Evolutionary conservation across 441 rosid genomes (phyloP), one percentile per base, ranked within the genome.

Genomic region (Pelargonium fulgidum): DNA sequence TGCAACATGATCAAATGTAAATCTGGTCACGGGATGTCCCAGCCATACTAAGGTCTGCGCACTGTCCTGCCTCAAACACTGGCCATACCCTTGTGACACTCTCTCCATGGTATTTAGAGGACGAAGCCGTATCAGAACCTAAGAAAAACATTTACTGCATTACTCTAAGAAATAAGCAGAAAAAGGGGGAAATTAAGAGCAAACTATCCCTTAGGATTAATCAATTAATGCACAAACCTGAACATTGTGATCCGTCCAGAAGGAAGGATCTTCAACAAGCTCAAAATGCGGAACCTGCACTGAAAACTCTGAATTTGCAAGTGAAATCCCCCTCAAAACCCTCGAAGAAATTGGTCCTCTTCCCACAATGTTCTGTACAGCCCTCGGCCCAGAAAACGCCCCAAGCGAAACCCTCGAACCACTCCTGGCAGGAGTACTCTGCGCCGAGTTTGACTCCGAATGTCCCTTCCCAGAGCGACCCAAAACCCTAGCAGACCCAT

Each of bases 241-340:
- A 74, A 94, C 96, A 78, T 87, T 94, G 75, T 94, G 98, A 74
- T 94, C 98, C 94, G 90, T 86, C 99, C 99, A 94, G 81, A 94
- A 94, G 0, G 98, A 87, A 22, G 98, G 97, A 77, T 94, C 92
- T 67, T 92, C 99, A 72, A 83, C 89, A 62, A 95, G 94, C 68
- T 89, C 85, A 78, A 92, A 95, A 84, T 95, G 96, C 82, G 99
- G 92, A 0, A 92, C 97, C 81, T 92, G 63, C 33, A 33, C 58
- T 2, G 67, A 80, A 68, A 74, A 68, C 74, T 77, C 86, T 48
- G 78, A 72, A 75, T 82, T 80, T 4, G 67, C 78, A 33, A 71
- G 66, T 17, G 85, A 77, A 81, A 75, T 69, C 14, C 87, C 81
- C 72, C 89, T 84, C 0, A 87, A 80, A 62, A 81, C 75, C 82